Conservation (phyloP, 78 protist species). For the Speleostelium caveatum region DNA sequence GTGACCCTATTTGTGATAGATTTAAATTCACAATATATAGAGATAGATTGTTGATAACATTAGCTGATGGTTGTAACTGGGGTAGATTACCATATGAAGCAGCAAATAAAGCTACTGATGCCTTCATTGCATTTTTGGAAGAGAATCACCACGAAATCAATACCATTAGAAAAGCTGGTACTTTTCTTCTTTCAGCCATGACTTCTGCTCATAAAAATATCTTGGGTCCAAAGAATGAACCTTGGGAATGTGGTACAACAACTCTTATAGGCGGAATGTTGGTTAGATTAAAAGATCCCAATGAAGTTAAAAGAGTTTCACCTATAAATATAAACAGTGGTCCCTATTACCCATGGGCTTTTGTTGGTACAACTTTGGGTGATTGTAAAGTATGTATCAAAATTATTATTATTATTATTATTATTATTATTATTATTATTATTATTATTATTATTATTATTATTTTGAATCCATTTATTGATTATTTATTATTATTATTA, state of each 20-base stretch:
- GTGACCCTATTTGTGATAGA: slow-evolving; percentile 77
- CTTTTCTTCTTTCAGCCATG: slow-evolving; percentile 65
- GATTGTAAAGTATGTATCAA: slow-evolving; percentile 36
- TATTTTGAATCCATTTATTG: no score
- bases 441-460: no score
- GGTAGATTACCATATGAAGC: slow-evolving; percentile 82
- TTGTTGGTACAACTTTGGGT: slow-evolving; percentile 66
- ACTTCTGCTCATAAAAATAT: slow-evolving; percentile 65
- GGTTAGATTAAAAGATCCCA: slow-evolving; percentile 20
- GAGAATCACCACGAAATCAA: slow-evolving; percentile 70
- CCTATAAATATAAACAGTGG: neutral
- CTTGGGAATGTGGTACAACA: slow-evolving; percentile 80
- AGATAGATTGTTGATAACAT: slow-evolving; percentile 42
- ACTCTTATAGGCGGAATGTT: slow-evolving; percentile 83
- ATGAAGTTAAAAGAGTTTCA: neutral
- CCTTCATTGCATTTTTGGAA: slow-evolving; percentile 47
- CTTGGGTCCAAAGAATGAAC: slow-evolving; percentile 52
- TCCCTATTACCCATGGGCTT: slow-evolving; percentile 12
- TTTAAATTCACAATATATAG: slow-evolving; percentile 32
- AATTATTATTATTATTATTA: neutral
- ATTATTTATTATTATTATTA: neutral
- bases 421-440: no score
- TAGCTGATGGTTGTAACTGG: slow-evolving; percentile 87
- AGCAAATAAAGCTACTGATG: slow-evolving; percentile 73
- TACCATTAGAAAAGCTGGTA: slow-evolving; percentile 67